A percentile compares a stretch with the other conserved stretches of the same genome.
These are phyloP conservation scores for Pichia sp. DNA, from an alignment of 1,139 yeast species.

Conservation along the genomic window DNA sequence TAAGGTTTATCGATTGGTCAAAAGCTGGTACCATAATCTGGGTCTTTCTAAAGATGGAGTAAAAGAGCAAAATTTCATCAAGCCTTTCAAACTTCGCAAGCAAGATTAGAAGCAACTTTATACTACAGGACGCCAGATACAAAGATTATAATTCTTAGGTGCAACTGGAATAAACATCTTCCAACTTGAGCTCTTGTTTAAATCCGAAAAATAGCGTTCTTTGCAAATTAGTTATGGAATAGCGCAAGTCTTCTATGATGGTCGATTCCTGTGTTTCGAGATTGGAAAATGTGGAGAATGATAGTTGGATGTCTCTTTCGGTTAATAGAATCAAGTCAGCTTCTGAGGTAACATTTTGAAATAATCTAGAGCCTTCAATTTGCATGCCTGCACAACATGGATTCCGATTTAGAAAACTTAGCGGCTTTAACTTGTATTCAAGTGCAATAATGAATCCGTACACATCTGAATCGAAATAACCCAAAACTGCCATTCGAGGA, in stretches of 20 bases:
- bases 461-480: constrained; percentile 55
- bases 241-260: not conserved
- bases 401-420: not conserved
- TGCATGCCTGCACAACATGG: constrained; percentile 3
- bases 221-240: constrained; percentile 2
- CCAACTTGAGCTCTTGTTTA: constrained; percentile 8
- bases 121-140: too few relatives aligned
- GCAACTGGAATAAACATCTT: constrained; percentile 6
- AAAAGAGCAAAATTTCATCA: too few relatives aligned
- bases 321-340: constrained; percentile 2
- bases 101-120: too few relatives aligned
- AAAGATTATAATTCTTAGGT: too few relatives aligned
- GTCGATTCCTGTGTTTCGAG: not conserved
- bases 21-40: too few relatives aligned
- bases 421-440: constrained; percentile 27
- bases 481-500: constrained; percentile 36
- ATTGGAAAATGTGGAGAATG: constrained; percentile 2
- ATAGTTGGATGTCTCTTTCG: constrained; percentile 2
- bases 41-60: too few relatives aligned
- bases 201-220: constrained; percentile 7
- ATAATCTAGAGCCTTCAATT: constrained; percentile 5
- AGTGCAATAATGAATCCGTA: constrained; percentile 58
- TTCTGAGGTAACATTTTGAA: not conserved
- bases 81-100: too few relatives aligned
- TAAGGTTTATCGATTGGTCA: too few relatives aligned